Base-by-base conservation (phyloP, 352 stramenopile species). In the Vaucheria bursata region DNA sequence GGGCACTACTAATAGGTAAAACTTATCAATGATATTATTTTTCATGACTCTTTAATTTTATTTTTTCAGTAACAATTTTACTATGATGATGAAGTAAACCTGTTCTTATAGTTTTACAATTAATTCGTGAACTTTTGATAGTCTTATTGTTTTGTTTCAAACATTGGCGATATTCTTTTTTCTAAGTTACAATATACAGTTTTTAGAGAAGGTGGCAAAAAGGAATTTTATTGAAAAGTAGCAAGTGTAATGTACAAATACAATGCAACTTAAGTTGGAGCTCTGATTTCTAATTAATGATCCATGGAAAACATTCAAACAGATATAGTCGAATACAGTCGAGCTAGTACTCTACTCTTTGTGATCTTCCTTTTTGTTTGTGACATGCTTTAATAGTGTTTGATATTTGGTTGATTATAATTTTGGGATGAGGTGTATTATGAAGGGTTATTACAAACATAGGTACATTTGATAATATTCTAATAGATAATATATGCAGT, bases 1-100 rank as follows among this genome's bases (percentile, higher is more conserved):
- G 69, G 52, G 72, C 71, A 32, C 40, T 82, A 33, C 36, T 82
- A 38, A 82, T 82, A 38, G 77, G 53, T 68, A 7, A 31, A 34
- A n/a, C n/a, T 68, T 2, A 68, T 2, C 45, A 18, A 59, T 25
- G 25, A 18, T 59, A 18, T 25, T 59, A 25, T 59, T 18, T 25
- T 59, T 25, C 18, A 18, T 18, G 45, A 25, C 18, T 18, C 25
- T 59, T 25, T 25, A 59, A 18, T 18, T 25, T 59, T 25, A 18
- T 25, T 18, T 59, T 18, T 18, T 59, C 45, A 59, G 12, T 18
- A 25, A 25, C 18, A 25, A 59, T 25, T 59, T 59, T 18, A 25
- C 25, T 18, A 25, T 25, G 25, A 25, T 25, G 18, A 25, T 25
- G 45, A 59, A 18, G 45, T 25, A 59, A 25, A 25, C 25, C 25